A percentile compares a stretch with the other conserved stretches of the same genome.
These are phyloP conservation scores for Trypanosoma boissoni DNA, from an alignment of 208 protist genomes.

Conservation along the genomic window DNA sequence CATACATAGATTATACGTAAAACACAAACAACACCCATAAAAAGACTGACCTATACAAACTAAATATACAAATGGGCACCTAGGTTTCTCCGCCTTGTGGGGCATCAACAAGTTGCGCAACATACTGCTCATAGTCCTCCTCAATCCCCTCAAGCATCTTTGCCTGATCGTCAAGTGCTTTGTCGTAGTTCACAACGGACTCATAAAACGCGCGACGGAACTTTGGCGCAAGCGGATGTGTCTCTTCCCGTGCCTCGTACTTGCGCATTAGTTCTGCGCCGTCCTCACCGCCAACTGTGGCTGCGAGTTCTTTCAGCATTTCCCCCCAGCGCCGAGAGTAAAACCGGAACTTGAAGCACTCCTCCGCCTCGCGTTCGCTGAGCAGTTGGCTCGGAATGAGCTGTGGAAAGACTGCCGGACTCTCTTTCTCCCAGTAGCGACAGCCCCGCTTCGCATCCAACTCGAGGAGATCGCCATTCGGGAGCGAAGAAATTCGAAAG, in stretches of 20 bases:
- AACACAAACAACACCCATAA: no score
- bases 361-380: slow-evolving; percentile 31
- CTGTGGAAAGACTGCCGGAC: not conserved
- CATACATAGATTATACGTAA: no score
- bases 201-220: slow-evolving; percentile 26
- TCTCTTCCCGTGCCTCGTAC: slow-evolving; percentile 13
- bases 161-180: slow-evolving; percentile 21
- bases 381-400: slow-evolving; percentile 42
- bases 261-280: slow-evolving; percentile 16
- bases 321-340: slow-evolving; percentile 41
- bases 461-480: slow-evolving; percentile 48
- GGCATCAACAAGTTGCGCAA: not conserved
- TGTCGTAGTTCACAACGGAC: slow-evolving; percentile 33
- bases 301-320: slow-evolving; percentile 22
- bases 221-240: slow-evolving; percentile 18
- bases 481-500: slow-evolving; percentile 38
- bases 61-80: no score
- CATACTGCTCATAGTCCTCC: slow-evolving; percentile 4
- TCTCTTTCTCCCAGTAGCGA: slow-evolving; percentile 27
- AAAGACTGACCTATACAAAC: no score
- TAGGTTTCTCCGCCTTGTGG: no score
- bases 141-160: slow-evolving; percentile 12
- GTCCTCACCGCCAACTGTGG: slow-evolving; percentile 20
- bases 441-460: slow-evolving; percentile 28
- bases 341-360: slow-evolving; percentile 33